Conservation (phyloP, 2,329 filamentous ascomycete genomes). For the Orbilia quercus region DNA sequence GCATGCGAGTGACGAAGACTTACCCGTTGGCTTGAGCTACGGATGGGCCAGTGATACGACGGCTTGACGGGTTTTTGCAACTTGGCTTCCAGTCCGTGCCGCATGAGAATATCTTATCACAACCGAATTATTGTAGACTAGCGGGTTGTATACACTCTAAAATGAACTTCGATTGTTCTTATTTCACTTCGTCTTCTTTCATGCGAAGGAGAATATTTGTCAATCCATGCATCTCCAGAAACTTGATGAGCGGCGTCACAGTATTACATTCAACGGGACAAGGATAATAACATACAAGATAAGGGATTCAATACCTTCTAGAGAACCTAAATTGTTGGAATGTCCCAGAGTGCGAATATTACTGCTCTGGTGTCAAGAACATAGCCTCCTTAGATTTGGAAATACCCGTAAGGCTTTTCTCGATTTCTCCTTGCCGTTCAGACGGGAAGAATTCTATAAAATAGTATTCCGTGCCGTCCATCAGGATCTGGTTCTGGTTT, state of each 20-base stretch:
- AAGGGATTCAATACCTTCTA: not conserved
- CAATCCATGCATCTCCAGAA: not conserved
- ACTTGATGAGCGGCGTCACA: not conserved
- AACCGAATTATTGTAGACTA: not conserved
- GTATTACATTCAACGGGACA: not conserved
- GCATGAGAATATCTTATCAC: not conserved
- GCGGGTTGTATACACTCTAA: not conserved
- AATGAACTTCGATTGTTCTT: too few relatives aligned
- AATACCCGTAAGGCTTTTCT: conserved; percentile 14
- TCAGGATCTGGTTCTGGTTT: not conserved
- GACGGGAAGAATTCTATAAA: not conserved
- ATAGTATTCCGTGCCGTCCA: conserved; percentile 1
- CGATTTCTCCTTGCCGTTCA: not conserved
- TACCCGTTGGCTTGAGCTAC: not conserved
- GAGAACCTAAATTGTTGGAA: not conserved
- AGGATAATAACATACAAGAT: not conserved
- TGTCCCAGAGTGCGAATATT: not conserved
- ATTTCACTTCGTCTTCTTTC: not conserved
- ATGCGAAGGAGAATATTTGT: not conserved
- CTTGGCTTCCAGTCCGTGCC: conserved; percentile 5
- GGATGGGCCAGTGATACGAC: not conserved
- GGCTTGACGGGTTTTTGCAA: not conserved
- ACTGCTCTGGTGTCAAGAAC: not conserved
- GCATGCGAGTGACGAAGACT: not conserved
- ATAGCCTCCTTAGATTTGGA: conserved; percentile 19